Evolutionary conservation across 2,329 filamentous ascomycete species (phyloP), one percentile per base, ranked within the genome.

Genomic region (Hypoxylon sp.): DNA sequence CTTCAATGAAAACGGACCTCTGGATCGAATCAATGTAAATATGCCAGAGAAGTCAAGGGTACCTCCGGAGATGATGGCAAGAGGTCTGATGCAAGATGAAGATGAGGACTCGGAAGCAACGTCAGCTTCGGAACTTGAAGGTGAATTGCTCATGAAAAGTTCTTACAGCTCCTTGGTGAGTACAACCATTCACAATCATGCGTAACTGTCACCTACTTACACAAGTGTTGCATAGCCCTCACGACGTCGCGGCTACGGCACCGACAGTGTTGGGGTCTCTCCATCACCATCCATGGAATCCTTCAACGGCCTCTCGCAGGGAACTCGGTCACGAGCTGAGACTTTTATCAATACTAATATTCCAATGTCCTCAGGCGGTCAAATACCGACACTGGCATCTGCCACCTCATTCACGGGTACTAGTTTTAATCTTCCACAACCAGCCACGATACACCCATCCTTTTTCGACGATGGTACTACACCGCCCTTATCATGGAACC

Each of bases 201-300:
- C 65, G 5, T 50, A 11, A 25, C 50, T 49, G 14, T 49, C 57
- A 45, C 57, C 49, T 73, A 68, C 77, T 79, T 43, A 43, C 55
- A 73, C 57, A 53, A 51, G 30, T 19, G 32, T 41, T 50, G 30
- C 49, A 61, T 75, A 89, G 84, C 84, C 87, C 71, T 65, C 74
- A 4, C 86, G 87, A 68, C 91, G 91, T 69, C 87, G 89, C 45
- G 92, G 91, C 11, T 87, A 88, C 73, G 80, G 76, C 52, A 80
- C 87, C 63, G 90, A 92, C 62, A 91, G 90, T 30, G 69, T 77
- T 49, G 75, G 75, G 7, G 85, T 97, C 50, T 97, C 94, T 21
- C 93, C 94, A 13, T 93, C 93, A 19, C 92, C 92, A 0, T 98
- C 94, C 1, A 93, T 97, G 90, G 94, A 97, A 76, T 97, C 94